A percentile compares a stretch with the other conserved stretches of the same genome.
Conservation (phyloP, 208 protist genomes). For the Strigomonas oncopelti region DNA sequence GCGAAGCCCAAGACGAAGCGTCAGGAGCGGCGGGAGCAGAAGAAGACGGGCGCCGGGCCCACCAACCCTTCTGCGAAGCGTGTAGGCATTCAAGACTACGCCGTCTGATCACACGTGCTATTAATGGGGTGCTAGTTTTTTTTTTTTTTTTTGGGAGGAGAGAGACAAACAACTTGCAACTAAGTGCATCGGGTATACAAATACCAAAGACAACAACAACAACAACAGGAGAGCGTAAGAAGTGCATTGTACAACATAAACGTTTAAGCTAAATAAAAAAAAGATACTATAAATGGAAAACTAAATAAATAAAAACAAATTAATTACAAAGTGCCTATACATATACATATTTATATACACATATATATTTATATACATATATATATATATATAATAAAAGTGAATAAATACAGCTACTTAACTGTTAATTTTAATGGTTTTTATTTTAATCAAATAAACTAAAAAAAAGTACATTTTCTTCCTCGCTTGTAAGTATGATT, state of each 20-base stretch:
- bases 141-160: conserved; percentile 27
- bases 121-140: conserved; percentile 17
- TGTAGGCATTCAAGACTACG: conserved; percentile 64
- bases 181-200: too few relatives aligned
- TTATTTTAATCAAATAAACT: too few relatives aligned
- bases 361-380: conserved; percentile 9
- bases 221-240: too few relatives aligned
- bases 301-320: too few relatives aligned
- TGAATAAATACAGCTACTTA: too few relatives aligned
- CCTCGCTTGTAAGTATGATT: not conserved
- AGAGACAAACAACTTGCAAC: too few relatives aligned
- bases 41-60: conserved; percentile 43
- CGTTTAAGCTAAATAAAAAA: too few relatives aligned
- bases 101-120: conserved; percentile 6
- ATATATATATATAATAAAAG: conserved; percentile 8
- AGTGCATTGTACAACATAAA: too few relatives aligned
- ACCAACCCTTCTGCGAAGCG: conserved; percentile 61
- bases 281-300: too few relatives aligned
- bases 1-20: conserved; percentile 59
- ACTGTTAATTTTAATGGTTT: too few relatives aligned
- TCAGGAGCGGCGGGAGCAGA: conserved; percentile 62
- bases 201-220: too few relatives aligned
- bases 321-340: too few relatives aligned
- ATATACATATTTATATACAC: not conserved
- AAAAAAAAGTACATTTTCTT: not conserved